phyloP scores from a whole-genome alignment of 2,329 filamentous ascomycete species.

The Pseudogymnoascus sp. region DNA sequence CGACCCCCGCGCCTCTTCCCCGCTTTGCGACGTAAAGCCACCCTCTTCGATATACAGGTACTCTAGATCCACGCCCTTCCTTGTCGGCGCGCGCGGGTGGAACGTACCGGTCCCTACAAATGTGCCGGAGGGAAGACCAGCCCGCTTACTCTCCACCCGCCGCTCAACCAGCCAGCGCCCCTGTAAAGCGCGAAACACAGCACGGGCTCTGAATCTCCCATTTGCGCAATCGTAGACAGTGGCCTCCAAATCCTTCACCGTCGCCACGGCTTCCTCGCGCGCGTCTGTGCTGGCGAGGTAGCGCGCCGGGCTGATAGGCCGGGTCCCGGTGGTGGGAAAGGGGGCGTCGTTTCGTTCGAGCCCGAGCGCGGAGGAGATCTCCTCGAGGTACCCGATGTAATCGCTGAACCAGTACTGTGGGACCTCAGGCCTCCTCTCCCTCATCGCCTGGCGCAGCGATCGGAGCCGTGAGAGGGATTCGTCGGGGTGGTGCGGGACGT shows the following conservation, averaged over 20 bases:
- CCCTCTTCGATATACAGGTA: slow-evolving; percentile 64
- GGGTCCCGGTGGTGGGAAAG: slow-evolving; percentile 27
- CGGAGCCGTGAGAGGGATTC: slow-evolving; percentile 12
- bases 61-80: slow-evolving; percentile 35
- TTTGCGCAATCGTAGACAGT: slow-evolving; percentile 19
- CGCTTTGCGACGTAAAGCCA: slow-evolving; percentile 45
- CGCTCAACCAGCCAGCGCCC: slow-evolving; percentile 59
- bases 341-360: slow-evolving; percentile 38
- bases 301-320: slow-evolving; percentile 33
- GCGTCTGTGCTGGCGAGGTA: slow-evolving; percentile 38
- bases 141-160: slow-evolving; percentile 42
- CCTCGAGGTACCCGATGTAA: slow-evolving; percentile 21
- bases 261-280: slow-evolving; percentile 34
- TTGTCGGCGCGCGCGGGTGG: slow-evolving; percentile 50
- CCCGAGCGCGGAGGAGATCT: slow-evolving; percentile 38
- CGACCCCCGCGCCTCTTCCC: not conserved
- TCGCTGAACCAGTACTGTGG: slow-evolving; percentile 24
- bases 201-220: slow-evolving; percentile 49
- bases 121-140: slow-evolving; percentile 52
- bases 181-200: slow-evolving; percentile 61
- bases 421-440: not conserved
- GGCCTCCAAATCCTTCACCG: slow-evolving; percentile 32
- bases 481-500: slow-evolving; percentile 15
- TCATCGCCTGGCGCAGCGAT: not conserved
- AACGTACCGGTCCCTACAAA: slow-evolving; percentile 60